Evolutionary conservation across 169 alveolate species (phyloP).

Genomic region (Plasmodium blacklocki): DNA sequence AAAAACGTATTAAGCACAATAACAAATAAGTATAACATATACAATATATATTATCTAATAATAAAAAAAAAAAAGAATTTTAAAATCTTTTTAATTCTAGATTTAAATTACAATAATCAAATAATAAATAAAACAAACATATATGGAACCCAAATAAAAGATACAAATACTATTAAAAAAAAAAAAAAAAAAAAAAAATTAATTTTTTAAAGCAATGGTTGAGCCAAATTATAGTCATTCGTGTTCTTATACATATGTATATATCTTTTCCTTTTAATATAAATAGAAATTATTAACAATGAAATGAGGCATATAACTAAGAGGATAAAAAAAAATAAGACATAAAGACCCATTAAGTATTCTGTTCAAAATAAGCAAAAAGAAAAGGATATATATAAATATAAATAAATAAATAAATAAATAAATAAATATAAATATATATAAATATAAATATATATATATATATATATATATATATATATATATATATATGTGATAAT

Average conservation of each 20-base stretch:
- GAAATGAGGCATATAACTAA: slow-evolving; percentile 50
- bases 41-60: background rate
- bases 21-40: too few relatives aligned
- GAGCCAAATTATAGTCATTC: slow-evolving; percentile 27
- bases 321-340: slow-evolving; percentile 41
- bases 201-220: slow-evolving; percentile 38
- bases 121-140: background rate
- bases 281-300: slow-evolving; percentile 37
- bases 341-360: slow-evolving; percentile 54
- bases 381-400: slow-evolving; percentile 1
- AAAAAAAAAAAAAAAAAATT: background rate
- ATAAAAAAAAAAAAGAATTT: background rate
- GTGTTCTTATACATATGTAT: slow-evolving; percentile 3
- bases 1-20: too few relatives aligned
- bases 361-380: slow-evolving; percentile 8
- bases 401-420: background rate
- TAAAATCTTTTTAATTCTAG: too few relatives aligned
- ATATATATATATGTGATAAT: background rate
- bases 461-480: too few relatives aligned
- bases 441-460: background rate
- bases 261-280: slow-evolving; percentile 19
- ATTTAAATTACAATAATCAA: background rate
- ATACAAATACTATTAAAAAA: background rate
- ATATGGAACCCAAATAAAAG: background rate
- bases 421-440: background rate